Base-by-base conservation (phyloP, 2,329 filamentous ascomycete genomes). In the Ilyonectria mors-panacis region DNA sequence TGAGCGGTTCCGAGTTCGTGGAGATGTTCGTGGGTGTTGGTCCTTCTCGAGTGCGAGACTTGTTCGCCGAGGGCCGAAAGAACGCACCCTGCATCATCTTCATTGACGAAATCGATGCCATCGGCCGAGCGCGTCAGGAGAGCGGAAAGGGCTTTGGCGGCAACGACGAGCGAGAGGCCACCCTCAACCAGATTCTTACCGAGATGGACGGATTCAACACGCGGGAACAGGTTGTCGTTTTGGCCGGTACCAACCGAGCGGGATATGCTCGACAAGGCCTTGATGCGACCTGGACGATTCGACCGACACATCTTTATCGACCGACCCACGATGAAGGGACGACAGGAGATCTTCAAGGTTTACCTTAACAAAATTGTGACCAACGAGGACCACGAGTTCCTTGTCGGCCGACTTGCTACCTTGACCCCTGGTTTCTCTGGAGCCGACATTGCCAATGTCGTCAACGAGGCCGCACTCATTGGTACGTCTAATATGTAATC, bases 141-240 rank as follows among this genome's bases (percentile, higher is more conserved):
- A 89, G 92, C 39, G 92, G 92, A 71, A 76, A 78, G 53, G 83
- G 84, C 65, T 92, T 93, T 44, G 95, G 95, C 70, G 96, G 96
- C 68, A 98, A 98, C 78, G 96, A 99, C 78, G 96, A 99, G 84
- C 92, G 96, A 68, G 96, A 99, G 83, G 94, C 93, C 54, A 99
- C 96, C 0, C 90, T 99, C 30, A 99, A 99, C 82, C 96, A 99
- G 83, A 98, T 99, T 68, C 86, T 99, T 60, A 99, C 96, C 0
- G 96, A 99, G 81, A 99, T 99, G 96, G 96, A 99, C 79, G 96
- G 95, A 65, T 98, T 98, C 90, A 98, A 98, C 82, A 98, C 95
- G 8, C 90, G 92, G 2, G 95, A 98, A 77, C 95, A 98, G 83
- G 93, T 99, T 47, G 95, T 99, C 59, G 96, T 99, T 35, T 88